phyloP scores from a whole-genome alignment of 768 basidiomycete species.

The Trichaptum fuscoviolaceum region DNA sequence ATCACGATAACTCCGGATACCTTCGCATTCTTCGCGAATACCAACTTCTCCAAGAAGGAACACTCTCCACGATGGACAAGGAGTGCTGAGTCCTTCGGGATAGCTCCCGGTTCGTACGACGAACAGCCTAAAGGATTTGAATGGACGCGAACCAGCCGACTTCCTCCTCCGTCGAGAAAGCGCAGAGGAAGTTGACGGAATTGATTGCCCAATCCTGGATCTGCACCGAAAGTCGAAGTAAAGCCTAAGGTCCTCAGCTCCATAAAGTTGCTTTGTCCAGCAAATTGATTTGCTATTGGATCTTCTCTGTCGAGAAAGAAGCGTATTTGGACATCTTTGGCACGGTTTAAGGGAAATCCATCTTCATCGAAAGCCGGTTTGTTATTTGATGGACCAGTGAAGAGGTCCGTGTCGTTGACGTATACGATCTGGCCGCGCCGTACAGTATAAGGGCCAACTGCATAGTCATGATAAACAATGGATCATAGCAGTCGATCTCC shows the following conservation, averaged over 20 bases:
- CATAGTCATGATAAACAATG: conserved; percentile 7
- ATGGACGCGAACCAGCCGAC: conserved; percentile 47
- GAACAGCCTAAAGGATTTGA: conserved; percentile 56
- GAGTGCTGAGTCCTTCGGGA: conserved; percentile 44
- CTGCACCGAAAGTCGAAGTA: conserved; percentile 67
- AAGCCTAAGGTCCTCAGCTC: conserved; percentile 41
- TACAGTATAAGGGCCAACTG: conserved; percentile 81
- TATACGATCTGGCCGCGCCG: conserved; percentile 78
- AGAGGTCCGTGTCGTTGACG: conserved; percentile 59
- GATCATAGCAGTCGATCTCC: not conserved
- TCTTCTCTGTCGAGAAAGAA: conserved; percentile 52
- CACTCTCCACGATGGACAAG: conserved; percentile 76
- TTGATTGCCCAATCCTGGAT: conserved; percentile 34
- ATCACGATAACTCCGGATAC: conserved; percentile 78
- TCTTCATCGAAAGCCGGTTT: conserved; percentile 22
- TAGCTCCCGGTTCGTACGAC: conserved; percentile 40
- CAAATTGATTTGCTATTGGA: conserved; percentile 18
- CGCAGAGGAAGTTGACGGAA: conserved; percentile 24
- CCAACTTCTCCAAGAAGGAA: conserved; percentile 82
- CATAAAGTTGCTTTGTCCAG: conserved; percentile 27
- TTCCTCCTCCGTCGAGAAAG: conserved; percentile 48
- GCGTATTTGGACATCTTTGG: conserved; percentile 50
- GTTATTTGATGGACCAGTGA: conserved; percentile 29
- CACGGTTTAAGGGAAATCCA: conserved; percentile 16
- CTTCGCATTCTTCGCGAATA: conserved; percentile 59